Percentiles rank a stretch among this genome's conserved stretches.
Conservation (phyloP, 148 eudicot genomes). For the Gaultheria prostrata region DNA sequence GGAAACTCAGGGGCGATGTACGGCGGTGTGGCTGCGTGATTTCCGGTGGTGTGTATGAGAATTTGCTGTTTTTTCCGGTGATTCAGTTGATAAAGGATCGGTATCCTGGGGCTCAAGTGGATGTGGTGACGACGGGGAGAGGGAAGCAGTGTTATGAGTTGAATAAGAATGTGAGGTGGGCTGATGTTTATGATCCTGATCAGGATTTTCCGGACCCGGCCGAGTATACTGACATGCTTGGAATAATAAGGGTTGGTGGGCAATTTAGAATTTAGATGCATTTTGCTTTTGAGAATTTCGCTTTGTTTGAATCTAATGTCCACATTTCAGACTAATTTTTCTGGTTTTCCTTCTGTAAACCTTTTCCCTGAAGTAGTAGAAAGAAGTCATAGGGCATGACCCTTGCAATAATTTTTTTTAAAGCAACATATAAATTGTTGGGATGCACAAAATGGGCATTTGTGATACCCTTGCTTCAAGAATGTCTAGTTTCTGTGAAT, state of each 20-base stretch:
- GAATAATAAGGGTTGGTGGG: slow-evolving; percentile 66
- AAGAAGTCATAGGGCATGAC: neutral
- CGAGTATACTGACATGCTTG: slow-evolving; percentile 77
- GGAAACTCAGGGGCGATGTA: slow-evolving; percentile 83
- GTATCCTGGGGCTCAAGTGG: slow-evolving; percentile 87
- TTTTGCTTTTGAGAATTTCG: neutral
- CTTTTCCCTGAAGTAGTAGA: neutral
- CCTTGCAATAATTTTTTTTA: neutral
- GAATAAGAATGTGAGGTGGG: slow-evolving; percentile 95
- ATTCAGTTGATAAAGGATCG: slow-evolving; percentile 83
- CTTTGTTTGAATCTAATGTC: neutral
- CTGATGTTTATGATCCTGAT: slow-evolving; percentile 67
- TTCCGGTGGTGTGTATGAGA: slow-evolving; percentile 90
- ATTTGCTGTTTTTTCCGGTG: slow-evolving; percentile 74
- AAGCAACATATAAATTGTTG: neutral
- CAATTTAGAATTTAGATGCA: neutral
- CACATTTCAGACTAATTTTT: neutral
- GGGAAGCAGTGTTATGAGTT: slow-evolving; percentile 85
- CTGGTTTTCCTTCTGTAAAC: neutral
- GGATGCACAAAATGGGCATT: neutral
- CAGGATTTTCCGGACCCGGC: slow-evolving; percentile 73
- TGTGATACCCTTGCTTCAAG: neutral
- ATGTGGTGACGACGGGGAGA: slow-evolving; percentile 56
- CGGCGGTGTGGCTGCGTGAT: slow-evolving; percentile 79
- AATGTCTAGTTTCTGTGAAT: neutral